phyloP scores from a whole-genome alignment of 2,329 filamentous ascomycete species.

The Talaromyces sp. region DNA sequence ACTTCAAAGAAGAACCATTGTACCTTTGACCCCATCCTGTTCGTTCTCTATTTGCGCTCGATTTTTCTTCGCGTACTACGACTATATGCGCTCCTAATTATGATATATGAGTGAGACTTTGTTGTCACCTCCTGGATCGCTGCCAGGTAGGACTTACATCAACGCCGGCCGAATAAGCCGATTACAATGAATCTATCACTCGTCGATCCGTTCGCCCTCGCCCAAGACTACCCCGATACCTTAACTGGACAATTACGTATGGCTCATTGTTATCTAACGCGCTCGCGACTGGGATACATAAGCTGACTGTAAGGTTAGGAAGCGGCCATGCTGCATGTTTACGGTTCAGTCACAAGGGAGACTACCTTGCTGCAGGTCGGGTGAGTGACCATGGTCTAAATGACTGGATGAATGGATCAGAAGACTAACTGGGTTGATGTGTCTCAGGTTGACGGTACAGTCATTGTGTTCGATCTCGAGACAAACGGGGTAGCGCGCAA shows the following conservation, averaged over 20 bases:
- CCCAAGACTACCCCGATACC: conserved; percentile 82
- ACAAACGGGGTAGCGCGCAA: conserved; percentile 96
- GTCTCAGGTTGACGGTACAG: conserved; percentile 71
- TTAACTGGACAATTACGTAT: conserved; percentile 80
- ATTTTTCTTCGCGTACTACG: neutral
- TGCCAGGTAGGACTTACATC: conserved; percentile 13
- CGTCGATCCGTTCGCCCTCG: conserved; percentile 65
- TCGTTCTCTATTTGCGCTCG: neutral
- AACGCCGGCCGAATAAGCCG: neutral
- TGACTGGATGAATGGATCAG: neutral
- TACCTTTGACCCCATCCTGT: neutral
- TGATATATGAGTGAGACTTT: conserved; percentile 9
- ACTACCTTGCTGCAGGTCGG: conserved; percentile 89
- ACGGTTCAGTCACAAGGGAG: conserved; percentile 90
- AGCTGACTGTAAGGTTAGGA: conserved; percentile 33
- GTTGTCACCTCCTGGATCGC: conserved; percentile 19
- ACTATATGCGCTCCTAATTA: neutral
- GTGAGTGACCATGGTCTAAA: conserved; percentile 41
- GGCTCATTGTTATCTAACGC: neutral
- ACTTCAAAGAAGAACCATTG: neutral
- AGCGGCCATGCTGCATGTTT: conserved; percentile 61
- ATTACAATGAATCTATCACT: conserved; percentile 63
- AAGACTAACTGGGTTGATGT: neutral
- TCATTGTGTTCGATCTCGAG: conserved; percentile 95
- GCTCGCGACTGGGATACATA: conserved; percentile 34